Evolutionary conservation across 73 alveolate species (phyloP).

Genomic region (Tetrahymena malaccensis): DNA sequence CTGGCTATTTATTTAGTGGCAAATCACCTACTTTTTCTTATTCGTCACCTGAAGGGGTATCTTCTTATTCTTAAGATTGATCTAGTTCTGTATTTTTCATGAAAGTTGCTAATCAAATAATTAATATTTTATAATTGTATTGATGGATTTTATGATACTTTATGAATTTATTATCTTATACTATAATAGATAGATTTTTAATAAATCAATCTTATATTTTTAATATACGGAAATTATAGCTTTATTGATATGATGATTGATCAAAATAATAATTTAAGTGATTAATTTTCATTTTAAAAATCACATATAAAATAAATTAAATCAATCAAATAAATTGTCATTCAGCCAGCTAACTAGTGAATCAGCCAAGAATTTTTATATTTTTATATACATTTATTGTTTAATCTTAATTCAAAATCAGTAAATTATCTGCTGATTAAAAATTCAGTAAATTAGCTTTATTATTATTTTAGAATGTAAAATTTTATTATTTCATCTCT

Average conservation of each 20-base stretch:
- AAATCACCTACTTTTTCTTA: neutral
- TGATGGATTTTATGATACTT: neutral
- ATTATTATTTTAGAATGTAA: neutral
- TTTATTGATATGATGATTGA: neutral
- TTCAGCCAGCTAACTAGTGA: no score
- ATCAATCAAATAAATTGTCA: neutral
- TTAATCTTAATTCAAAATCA: neutral
- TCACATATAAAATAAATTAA: no score
- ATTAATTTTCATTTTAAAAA: neutral
- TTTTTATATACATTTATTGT: neutral
- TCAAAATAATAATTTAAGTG: neutral
- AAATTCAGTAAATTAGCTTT: neutral
- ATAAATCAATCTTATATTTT: neutral
- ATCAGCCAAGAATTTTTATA: neutral
- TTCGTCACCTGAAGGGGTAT: neutral
- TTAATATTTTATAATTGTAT: no score
- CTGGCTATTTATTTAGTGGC: neutral
- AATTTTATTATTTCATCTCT: no score
- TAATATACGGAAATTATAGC: neutral
- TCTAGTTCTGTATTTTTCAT: neutral
- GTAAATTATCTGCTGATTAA: neutral
- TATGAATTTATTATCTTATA: neutral
- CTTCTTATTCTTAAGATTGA: neutral
- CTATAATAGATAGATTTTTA: neutral
- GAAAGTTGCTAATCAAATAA: neutral